Percentiles rank a stretch among this genome's conserved stretches.
These are phyloP conservation scores for Plectosphaerella sp. DNA, from an alignment of 2,329 filamentous ascomycete species.

Conservation along the genomic window DNA sequence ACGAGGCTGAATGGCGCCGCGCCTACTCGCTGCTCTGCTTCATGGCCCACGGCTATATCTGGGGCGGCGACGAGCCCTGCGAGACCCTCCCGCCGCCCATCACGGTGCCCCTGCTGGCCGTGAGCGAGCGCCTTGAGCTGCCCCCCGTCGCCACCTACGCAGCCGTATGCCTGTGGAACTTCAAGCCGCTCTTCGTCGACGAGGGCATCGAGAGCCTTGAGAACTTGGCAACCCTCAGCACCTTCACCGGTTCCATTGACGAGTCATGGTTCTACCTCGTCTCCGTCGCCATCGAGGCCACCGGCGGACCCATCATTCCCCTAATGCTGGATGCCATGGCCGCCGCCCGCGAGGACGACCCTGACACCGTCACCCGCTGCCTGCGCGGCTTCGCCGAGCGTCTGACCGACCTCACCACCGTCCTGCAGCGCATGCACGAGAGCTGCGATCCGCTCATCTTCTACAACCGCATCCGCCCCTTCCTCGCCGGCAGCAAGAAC, in stretches of 20 bases:
- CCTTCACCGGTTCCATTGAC: constrained; percentile 90
- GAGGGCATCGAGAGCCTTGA: constrained; percentile 79
- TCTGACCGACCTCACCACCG: constrained; percentile 73
- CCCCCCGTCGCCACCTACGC: constrained; percentile 94
- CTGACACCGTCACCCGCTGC: constrained; percentile 66
- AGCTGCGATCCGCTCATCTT: constrained; percentile 92
- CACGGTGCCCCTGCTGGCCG: constrained; percentile 73
- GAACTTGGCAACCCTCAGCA: constrained; percentile 82
- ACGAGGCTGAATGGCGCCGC: constrained; percentile 86
- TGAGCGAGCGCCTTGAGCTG: constrained; percentile 76
- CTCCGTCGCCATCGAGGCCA: constrained; percentile 91
- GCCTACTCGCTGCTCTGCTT: constrained; percentile 89
- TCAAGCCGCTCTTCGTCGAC: constrained; percentile 81
- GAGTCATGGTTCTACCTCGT: constrained; percentile 99
- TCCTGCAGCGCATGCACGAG: constrained; percentile 90
- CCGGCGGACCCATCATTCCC: constrained; percentile 80
- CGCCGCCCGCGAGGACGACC: constrained; percentile 69
- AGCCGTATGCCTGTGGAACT: constrained; percentile 92
- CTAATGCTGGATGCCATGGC: constrained; percentile 85
- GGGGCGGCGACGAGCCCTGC: constrained; percentile 80
- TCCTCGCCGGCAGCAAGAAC: constrained; percentile 93
- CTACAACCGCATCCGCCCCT: constrained; percentile 93
- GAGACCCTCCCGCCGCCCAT: constrained; percentile 77
- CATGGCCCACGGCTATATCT: constrained; percentile 92
- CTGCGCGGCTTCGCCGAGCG: constrained; percentile 82